Percentiles rank a stretch among this genome's conserved stretches.
Evolutionary conservation across 768 basidiomycete species (phyloP).

Genomic region (Lentinula edodes): DNA sequence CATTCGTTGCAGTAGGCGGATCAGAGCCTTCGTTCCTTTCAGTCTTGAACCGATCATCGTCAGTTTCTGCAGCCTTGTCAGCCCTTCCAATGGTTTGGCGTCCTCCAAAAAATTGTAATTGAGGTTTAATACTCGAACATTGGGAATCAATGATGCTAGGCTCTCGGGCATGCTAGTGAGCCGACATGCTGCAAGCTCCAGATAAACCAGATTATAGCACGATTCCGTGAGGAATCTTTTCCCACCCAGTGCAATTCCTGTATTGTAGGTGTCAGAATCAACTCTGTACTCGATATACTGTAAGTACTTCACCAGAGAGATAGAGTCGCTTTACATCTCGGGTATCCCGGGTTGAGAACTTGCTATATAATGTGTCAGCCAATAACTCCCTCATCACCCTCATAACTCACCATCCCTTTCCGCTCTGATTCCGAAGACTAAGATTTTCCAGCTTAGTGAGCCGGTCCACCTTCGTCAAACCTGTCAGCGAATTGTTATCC

Average conservation of each 20-base stretch:
- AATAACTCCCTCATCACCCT: conserved; percentile 14
- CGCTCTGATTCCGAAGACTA: conserved; percentile 85
- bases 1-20: conserved; percentile 67
- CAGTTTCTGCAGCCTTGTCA: conserved; percentile 74
- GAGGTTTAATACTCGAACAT: conserved; percentile 86
- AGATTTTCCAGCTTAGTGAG: conserved; percentile 81
- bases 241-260: conserved; percentile 66
- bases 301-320: conserved; percentile 72
- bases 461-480: conserved; percentile 47
- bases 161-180: conserved; percentile 68
- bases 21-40: conserved; percentile 66
- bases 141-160: conserved; percentile 66
- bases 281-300: not conserved
- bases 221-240: conserved; percentile 58
- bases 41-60: conserved; percentile 83
- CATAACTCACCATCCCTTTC: conserved; percentile 59
- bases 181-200: conserved; percentile 87
- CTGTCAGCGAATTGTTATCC: conserved; percentile 70
- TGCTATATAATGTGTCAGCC: conserved; percentile 21
- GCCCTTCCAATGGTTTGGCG: conserved; percentile 57
- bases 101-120: conserved; percentile 96
- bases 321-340: conserved; percentile 93
- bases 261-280: conserved; percentile 14
- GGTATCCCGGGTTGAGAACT: conserved; percentile 60
- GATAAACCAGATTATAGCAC: conserved; percentile 86